Evolutionary conservation across 495 filamentous ascomycete genomes (phyloP), one percentile per base, ranked within the genome.

Genomic region (Penicillium turbatum): DNA sequence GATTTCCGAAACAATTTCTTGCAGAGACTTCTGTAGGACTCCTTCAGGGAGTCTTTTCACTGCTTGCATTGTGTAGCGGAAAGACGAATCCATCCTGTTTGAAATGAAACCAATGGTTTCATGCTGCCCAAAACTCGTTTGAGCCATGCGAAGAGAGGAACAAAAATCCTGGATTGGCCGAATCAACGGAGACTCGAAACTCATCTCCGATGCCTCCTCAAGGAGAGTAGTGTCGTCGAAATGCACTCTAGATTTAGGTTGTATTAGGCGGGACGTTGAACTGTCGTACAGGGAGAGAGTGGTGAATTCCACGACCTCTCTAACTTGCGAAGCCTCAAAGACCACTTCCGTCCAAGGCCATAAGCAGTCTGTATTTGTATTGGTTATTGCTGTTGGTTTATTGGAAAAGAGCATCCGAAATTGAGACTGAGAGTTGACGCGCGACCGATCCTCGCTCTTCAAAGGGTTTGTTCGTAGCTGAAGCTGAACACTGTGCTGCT

Each of bases 21-120:
- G 34, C 13, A 57, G 40, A 24, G 57, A 8, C 13, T 49, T 46
- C 36, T 46, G 35, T 7, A 49, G 53, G 1, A 47, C 17, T 8
- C 21, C 10, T 5, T 34, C 48, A 6, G 27, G n/a, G 21, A 46
- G 12, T 40, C 11, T 48, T 35, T 54, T 44, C 29, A 50, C 30
- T 19, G 36, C 34, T 31, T 50, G 30, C 45, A 55, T 55, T 15
- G 39, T 50, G 17, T 50, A 55, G 19, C 15, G 5, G 6, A 41
- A 21, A 32, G 52, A 48, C 11, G 43, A 6, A 38, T 52, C 17
- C 12, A 29, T n/a, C 16, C 38, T 24, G 7, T 24, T 53, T 2
- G 31, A n/a, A 30, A 56, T 61, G 50, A 47, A 64, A 31, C 37
- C 56, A 30, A 53, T 66, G 53, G n/a, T 26, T 15, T 35, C 27